These are phyloP conservation scores for Melanopsichium pennsylvanicum DNA, from an alignment of 1,284 basidiomycete species.

Conservation along the genomic window DNA sequence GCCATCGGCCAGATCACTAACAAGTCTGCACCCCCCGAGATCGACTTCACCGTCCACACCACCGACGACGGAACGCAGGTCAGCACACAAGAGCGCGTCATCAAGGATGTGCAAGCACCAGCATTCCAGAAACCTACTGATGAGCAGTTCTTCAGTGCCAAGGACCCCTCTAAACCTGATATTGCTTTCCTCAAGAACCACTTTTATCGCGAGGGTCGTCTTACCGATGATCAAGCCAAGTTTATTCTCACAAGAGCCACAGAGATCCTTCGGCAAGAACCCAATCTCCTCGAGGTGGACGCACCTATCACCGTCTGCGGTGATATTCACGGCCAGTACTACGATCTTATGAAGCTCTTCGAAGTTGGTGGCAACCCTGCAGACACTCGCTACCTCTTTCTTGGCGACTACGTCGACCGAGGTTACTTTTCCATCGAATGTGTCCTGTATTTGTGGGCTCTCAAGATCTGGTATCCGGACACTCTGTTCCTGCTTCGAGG, in stretches of 20 bases:
- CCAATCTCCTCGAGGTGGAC: slow-evolving; percentile 88
- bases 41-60: slow-evolving; percentile 67
- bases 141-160: slow-evolving; percentile 76
- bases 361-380: slow-evolving; percentile 65
- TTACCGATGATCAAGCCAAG: slow-evolving; percentile 88
- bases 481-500: slow-evolving; percentile 65
- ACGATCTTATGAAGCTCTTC: slow-evolving; percentile 65
- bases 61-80: slow-evolving; percentile 67
- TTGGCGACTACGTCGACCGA: slow-evolving; percentile 65
- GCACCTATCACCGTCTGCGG: slow-evolving; percentile 80
- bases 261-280: slow-evolving; percentile 78
- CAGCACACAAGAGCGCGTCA: slow-evolving; percentile 67
- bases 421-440: slow-evolving; percentile 66
- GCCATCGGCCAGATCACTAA: slow-evolving; percentile 59
- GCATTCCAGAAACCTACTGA: slow-evolving; percentile 90
- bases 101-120: slow-evolving; percentile 68
- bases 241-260: slow-evolving; percentile 82
- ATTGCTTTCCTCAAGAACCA: slow-evolving; percentile 98
- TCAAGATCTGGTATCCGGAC: slow-evolving; percentile 66
- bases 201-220: slow-evolving; percentile 89
- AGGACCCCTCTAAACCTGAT: slow-evolving; percentile 68
- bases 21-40: slow-evolving; percentile 56
- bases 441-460: slow-evolving; percentile 64
- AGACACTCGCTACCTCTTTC: slow-evolving; percentile 64
- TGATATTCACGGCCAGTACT: slow-evolving; percentile 65